phyloP scores from a whole-genome alignment of 768 basidiomycete genomes.

The Leccinum olivaceopallidum region DNA sequence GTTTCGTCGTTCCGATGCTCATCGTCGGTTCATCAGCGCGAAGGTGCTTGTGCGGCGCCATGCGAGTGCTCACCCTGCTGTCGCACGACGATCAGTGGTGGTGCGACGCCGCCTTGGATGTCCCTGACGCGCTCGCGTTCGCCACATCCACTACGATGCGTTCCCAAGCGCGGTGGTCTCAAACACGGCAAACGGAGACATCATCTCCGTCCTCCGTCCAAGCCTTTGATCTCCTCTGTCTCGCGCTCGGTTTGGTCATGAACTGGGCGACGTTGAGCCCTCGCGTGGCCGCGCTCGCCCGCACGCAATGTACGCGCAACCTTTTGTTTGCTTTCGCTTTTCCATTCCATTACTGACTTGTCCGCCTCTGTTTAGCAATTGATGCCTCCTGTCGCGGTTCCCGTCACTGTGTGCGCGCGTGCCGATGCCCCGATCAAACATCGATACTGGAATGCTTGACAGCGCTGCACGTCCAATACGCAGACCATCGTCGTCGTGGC shows the following conservation, averaged over 20 bases:
- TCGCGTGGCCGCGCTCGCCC: constrained; percentile 45
- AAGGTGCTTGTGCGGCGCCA: constrained; percentile 53
- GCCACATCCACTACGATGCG: constrained; percentile 48
- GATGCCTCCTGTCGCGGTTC: constrained; percentile 50
- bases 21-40: constrained; percentile 29
- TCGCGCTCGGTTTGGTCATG: constrained; percentile 72
- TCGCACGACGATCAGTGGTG: constrained; percentile 63
- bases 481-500: not conserved
- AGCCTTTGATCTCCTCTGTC: constrained; percentile 69
- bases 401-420: constrained; percentile 50
- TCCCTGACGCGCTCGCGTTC: constrained; percentile 47
- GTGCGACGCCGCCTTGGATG: constrained; percentile 51
- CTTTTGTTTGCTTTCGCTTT: not conserved
- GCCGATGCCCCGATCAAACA: constrained; percentile 49
- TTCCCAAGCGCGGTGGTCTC: constrained; percentile 34
- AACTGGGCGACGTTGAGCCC: constrained; percentile 69
- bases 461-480: constrained; percentile 47
- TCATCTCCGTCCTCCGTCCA: constrained; percentile 31
- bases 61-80: constrained; percentile 71
- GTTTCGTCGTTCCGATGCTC: not conserved
- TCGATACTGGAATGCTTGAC: constrained; percentile 53
- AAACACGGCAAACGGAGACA: constrained; percentile 3
- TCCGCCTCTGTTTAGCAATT: constrained; percentile 42
- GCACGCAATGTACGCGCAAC: constrained; percentile 47
- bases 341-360: not conserved